Evolutionary conservation across 768 basidiomycete species (phyloP).

Genomic region (Galerina sulciceps): DNA sequence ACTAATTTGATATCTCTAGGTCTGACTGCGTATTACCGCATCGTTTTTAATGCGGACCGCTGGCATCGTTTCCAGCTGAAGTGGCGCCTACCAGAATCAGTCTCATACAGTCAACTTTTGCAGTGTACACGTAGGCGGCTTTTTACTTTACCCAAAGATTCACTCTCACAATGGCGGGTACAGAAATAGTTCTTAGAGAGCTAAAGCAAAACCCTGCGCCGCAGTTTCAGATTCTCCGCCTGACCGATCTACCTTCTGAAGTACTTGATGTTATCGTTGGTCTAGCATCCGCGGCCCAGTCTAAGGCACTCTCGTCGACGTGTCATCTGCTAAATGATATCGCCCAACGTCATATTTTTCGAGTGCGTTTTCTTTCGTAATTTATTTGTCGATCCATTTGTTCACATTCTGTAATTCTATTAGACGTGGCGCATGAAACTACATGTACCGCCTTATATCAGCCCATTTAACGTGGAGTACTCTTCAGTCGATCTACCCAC

Average conservation of each 20-base stretch:
- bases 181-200: slow-evolving; percentile 23
- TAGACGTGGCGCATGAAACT: slow-evolving; percentile 25
- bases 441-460: slow-evolving; percentile 19
- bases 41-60: slow-evolving; percentile 16
- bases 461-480: slow-evolving; percentile 23
- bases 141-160: neutral
- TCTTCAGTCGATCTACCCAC: slow-evolving; percentile 19
- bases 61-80: slow-evolving; percentile 26
- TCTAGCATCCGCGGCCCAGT: slow-evolving; percentile 11
- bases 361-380: slow-evolving; percentile 8
- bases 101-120: slow-evolving; percentile 19
- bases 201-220: slow-evolving; percentile 22
- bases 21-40: slow-evolving; percentile 2
- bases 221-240: slow-evolving; percentile 18
- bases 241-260: slow-evolving; percentile 23
- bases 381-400: neutral
- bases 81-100: slow-evolving; percentile 24
- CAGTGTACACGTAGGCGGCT: slow-evolving; percentile 21
- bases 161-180: neutral
- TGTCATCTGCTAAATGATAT: slow-evolving; percentile 24
- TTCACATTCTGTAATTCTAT: neutral
- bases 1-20: neutral
- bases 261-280: slow-evolving; percentile 23
- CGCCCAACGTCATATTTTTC: slow-evolving; percentile 23
- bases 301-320: slow-evolving; percentile 20